Base-by-base conservation (phyloP, 176 grass and related monocot genomes). In the Phragmites australis region DNA sequence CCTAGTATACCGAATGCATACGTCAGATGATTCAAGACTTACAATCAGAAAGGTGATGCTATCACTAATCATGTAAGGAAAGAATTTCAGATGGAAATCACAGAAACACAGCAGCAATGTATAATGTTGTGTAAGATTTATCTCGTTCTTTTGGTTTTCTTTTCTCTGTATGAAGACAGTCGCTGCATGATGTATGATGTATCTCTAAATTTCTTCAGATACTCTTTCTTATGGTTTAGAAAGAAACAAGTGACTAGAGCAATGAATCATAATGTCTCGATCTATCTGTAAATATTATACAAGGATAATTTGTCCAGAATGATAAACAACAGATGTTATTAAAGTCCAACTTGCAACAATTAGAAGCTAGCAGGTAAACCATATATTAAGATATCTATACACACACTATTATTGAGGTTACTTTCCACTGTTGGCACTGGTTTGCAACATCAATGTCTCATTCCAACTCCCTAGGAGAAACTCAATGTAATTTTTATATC, bases 1-100 rank as follows among this genome's bases (percentile, higher is more conserved):
- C 40, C 81, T 77, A 81, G 65, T 82, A 81, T 72, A 72, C 58
- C 76, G 30, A 72, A 82, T 86, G 57, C 79, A 82, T 72, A 65
- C 45, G 42, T 71, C 68, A 75, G 77, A 75, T 80, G 18, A 66
- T 72, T 64, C 19, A n/a, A n/a, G 34, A 62, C 69, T 75, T 72
- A 52, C 3, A 23, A 65, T 30, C 39, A 76, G 37, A 21, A 75
- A 37, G 39, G 26, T 58, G 70, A 37, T 47, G 29, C 16, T 58
- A 66, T 47, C 15, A 64, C 41, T 60, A 85, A 60, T 45, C 47
- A 72, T 0, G 13, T 52, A 73, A 79, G 25, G 14, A 57, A 73
- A 73, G 47, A 55, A 50, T 46, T 67, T 85, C 64, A 82, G 65
- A 67, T 76, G 48, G 9, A 77, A 64, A 41, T 22, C 21, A 64